Percentiles rank a stretch among this genome's conserved stretches.
These are phyloP conservation scores for Penicillium daleae DNA, from an alignment of 495 filamentous ascomycete species.

Conservation along the genomic window DNA sequence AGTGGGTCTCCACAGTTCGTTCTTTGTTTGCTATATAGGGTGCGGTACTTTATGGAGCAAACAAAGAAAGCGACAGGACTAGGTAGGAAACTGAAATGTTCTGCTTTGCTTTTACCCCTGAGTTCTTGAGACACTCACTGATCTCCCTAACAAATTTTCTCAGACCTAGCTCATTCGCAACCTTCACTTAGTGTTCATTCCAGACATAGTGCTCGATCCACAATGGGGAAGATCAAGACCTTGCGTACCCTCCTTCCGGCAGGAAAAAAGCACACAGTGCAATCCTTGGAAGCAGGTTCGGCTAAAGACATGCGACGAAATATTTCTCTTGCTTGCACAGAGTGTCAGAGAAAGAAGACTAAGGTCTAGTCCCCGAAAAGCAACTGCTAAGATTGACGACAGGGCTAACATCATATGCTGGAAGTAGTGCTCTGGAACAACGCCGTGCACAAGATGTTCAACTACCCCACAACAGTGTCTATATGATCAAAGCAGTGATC, in stretches of 20 bases:
- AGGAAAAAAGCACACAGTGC: neutral
- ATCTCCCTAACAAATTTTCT: neutral
- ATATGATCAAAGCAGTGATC: neutral
- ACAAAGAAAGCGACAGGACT: constrained; percentile 5
- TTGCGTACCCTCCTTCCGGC: neutral
- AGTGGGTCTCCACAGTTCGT: neutral
- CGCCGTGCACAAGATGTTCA: constrained; percentile 1
- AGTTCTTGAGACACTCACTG: neutral
- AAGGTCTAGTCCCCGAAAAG: neutral
- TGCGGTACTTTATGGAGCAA: constrained; percentile 9
- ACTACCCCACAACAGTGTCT: neutral
- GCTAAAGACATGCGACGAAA: neutral
- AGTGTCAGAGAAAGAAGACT: constrained; percentile 1
- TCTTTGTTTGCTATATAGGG: constrained; percentile 10
- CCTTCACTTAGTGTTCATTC: no score
- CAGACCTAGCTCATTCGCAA: neutral
- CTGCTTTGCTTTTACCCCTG: neutral
- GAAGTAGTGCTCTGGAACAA: constrained; percentile 1
- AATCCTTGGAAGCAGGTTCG: neutral
- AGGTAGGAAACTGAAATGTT: neutral
- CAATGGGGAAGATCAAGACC: constrained; percentile 1
- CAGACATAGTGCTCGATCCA: neutral
- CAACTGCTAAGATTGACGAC: neutral
- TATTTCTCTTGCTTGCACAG: constrained; percentile 5
- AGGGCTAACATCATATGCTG: neutral